Conservation (phyloP, 1,139 yeast genomes). For the Nakaseomyces uthaithaninus region DNA sequence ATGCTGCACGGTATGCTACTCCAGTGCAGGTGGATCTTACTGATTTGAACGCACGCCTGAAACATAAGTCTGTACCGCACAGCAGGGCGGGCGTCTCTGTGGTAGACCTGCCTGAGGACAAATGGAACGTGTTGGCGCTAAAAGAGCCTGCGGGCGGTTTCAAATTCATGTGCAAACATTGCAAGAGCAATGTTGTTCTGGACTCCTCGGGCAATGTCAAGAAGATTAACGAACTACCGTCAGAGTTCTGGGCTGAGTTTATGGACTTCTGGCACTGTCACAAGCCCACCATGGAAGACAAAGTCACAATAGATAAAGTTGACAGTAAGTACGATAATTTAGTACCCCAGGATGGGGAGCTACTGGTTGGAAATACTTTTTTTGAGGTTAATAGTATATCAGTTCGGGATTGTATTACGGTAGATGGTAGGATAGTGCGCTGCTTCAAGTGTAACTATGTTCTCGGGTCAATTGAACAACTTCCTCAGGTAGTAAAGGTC, state of each 20-base stretch:
- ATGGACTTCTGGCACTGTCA: conserved; percentile 99
- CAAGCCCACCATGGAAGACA: conserved; percentile 46
- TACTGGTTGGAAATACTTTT: conserved; percentile 25
- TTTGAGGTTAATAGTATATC: conserved; percentile 17
- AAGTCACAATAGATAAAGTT: conserved; percentile 1
- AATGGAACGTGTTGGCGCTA: neutral
- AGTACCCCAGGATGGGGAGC: conserved; percentile 20
- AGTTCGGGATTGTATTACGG: conserved; percentile 8
- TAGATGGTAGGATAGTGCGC: conserved; percentile 4
- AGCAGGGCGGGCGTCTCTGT: neutral
- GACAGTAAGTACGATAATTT: conserved; percentile 14
- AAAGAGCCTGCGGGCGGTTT: neutral
- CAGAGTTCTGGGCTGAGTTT: conserved; percentile 88
- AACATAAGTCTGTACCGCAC: neutral
- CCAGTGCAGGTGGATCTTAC: neutral
- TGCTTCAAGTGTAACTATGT: conserved; percentile 12
- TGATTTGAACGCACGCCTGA: neutral
- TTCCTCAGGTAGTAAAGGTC: neutral
- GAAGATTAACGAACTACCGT: conserved; percentile 62
- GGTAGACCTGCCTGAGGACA: conserved; percentile 2
- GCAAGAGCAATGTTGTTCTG: conserved; percentile 14
- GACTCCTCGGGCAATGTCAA: conserved; percentile 13
- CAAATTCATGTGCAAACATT: conserved; percentile 16
- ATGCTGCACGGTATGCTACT: no score
- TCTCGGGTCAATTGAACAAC: neutral